Conservation (phyloP, 2,329 filamentous ascomycete species). For the Paraphoma sp. region DNA sequence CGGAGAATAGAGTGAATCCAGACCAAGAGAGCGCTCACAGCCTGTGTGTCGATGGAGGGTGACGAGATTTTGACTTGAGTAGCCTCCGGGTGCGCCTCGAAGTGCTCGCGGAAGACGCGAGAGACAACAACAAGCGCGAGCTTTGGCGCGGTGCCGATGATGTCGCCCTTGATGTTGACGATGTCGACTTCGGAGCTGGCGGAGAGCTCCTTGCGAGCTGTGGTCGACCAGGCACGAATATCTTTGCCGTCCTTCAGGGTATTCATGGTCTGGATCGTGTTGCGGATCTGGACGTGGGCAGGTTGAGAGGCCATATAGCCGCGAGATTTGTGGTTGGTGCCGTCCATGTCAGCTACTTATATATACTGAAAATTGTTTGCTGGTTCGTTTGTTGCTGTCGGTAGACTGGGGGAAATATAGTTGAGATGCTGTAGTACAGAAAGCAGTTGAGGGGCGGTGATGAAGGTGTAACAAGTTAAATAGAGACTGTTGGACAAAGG, state of each 20-base stretch:
- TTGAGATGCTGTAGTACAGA: not conserved
- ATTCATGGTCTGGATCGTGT: not conserved
- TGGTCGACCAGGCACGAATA: not conserved
- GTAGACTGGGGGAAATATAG: not conserved
- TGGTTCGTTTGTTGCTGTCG: not conserved
- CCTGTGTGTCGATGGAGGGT: not conserved
- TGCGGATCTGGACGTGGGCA: not conserved
- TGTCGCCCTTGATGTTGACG: not conserved
- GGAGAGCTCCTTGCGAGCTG: not conserved
- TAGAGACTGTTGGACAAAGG: too few species aligned
- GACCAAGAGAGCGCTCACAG: not conserved
- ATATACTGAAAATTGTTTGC: not conserved
- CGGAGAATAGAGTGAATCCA: not conserved
- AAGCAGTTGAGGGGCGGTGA: too few species aligned
- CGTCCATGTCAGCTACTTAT: not conserved
- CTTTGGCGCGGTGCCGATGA: not conserved
- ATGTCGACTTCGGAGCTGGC: not conserved
- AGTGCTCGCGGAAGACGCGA: not conserved
- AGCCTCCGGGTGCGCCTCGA: not conserved
- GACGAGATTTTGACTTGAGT: not conserved
- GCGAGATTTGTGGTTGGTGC: not conserved
- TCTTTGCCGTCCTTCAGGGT: not conserved
- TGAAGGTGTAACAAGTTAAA: too few species aligned
- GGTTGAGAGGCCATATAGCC: not conserved
- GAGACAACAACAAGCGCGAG: slow-evolving; percentile 2